Evolutionary conservation across 2,329 filamentous ascomycete genomes (phyloP).

Genomic region (Dendrostoma leiphaemia): DNA sequence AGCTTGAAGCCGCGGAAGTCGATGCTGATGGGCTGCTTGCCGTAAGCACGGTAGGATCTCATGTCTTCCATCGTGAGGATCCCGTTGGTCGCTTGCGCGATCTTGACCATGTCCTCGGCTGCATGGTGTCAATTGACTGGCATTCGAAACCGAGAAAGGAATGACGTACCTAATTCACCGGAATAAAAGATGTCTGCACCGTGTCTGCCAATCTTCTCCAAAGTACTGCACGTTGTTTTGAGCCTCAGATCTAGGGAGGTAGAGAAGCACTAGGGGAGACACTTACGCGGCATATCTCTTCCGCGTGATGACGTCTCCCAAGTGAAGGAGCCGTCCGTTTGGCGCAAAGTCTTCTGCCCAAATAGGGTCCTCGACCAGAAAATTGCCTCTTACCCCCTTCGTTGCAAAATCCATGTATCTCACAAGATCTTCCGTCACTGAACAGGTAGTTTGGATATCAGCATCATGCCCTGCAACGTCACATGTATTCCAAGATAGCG

Average conservation of each 20-base stretch:
- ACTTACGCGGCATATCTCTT: constrained; percentile 67
- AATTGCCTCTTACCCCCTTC: constrained; percentile 43
- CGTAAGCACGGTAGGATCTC: constrained; percentile 65
- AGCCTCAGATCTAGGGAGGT: not conserved
- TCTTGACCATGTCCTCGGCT: constrained; percentile 71
- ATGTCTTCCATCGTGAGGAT: constrained; percentile 83
- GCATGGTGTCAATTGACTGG: constrained; percentile 24
- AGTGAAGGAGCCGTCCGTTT: constrained; percentile 64
- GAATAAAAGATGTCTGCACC: constrained; percentile 48
- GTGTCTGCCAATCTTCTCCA: constrained; percentile 71
- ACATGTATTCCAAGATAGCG: not conserved
- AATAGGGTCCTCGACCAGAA: constrained; percentile 69
- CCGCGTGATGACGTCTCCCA: constrained; percentile 77
- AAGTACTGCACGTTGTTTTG: constrained; percentile 42
- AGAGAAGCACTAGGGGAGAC: not conserved
- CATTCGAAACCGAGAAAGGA: not conserved
- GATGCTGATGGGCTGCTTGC: constrained; percentile 58
- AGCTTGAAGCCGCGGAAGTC: constrained; percentile 71
- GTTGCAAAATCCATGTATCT: constrained; percentile 64
- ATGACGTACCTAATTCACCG: constrained; percentile 32
- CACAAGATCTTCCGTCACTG: constrained; percentile 70
- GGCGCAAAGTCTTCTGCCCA: constrained; percentile 91
- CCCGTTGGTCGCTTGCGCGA: constrained; percentile 69
- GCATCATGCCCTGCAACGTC: not conserved
- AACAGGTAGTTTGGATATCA: constrained; percentile 1